A percentile compares a stretch with the other conserved stretches of the same genome.
Conservation (phyloP, 2,329 filamentous ascomycete species). For the Alternaria brassicae region DNA sequence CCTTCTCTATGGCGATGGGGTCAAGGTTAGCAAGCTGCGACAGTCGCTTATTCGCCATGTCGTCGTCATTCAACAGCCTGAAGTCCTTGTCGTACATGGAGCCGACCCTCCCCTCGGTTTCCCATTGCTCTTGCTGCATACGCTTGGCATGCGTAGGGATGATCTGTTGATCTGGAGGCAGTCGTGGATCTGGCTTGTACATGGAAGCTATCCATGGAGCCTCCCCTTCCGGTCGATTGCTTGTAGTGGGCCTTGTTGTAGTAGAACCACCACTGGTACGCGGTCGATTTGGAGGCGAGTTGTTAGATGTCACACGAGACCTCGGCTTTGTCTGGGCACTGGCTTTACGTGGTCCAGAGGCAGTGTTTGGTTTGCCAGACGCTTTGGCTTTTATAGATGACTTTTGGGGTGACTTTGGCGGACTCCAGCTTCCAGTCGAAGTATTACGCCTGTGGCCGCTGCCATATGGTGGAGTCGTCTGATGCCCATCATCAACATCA, state of each 20-base stretch:
- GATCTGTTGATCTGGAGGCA: conserved; percentile 94
- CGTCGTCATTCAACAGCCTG: conserved; percentile 75
- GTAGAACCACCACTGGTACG: conserved; percentile 66
- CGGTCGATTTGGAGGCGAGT: conserved; percentile 62
- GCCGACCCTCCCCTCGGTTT: conserved; percentile 86
- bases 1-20: conserved; percentile 40
- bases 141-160: conserved; percentile 91
- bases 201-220: conserved; percentile 94
- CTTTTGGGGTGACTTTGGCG: conserved; percentile 37
- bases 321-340: conserved; percentile 45
- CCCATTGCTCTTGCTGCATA: conserved; percentile 94
- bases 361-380: conserved; percentile 47
- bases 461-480: conserved; percentile 35
- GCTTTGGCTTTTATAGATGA: conserved; percentile 52
- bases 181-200: conserved; percentile 92
- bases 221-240: conserved; percentile 85
- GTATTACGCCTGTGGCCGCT: conserved; percentile 30
- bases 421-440: conserved; percentile 35
- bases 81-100: conserved; percentile 88
- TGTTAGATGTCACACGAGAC: conserved; percentile 38
- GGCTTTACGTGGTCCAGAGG: conserved; percentile 44
- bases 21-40: conserved; percentile 37
- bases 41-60: conserved; percentile 49
- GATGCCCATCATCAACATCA: conserved; percentile 46
- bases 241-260: conserved; percentile 61